Percentiles rank a stretch among this genome's conserved stretches.
Conservation (phyloP, 2,329 filamentous ascomycete genomes). For the Metarhizium robertsii region DNA sequence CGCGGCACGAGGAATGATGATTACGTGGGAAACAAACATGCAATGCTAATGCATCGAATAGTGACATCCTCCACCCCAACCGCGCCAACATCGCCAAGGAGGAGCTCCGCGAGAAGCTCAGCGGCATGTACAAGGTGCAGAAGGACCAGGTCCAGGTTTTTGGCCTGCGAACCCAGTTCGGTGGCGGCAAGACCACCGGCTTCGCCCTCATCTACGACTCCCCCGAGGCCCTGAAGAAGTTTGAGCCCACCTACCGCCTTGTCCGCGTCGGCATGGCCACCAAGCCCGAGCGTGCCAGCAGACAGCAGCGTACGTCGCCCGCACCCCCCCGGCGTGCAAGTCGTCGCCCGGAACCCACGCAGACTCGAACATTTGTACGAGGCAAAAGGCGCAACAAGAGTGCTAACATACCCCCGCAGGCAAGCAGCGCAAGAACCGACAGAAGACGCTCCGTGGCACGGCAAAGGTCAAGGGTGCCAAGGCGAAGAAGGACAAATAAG, state of each 20-base stretch:
- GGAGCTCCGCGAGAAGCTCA: constrained; percentile 91
- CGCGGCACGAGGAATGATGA: not conserved
- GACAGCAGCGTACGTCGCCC: constrained; percentile 89
- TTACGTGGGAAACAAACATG: not conserved
- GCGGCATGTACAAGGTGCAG: constrained; percentile 93
- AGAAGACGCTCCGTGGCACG: constrained; percentile 96
- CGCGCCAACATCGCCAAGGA: constrained; percentile 98
- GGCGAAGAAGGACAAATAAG: constrained; percentile 91
- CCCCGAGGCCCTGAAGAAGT: constrained; percentile 98
- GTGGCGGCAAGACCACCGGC: constrained; percentile 99
- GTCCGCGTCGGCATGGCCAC: constrained; percentile 83
- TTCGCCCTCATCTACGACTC: constrained; percentile 99
- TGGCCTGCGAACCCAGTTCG: constrained; percentile 96
- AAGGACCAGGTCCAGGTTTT: constrained; percentile 98
- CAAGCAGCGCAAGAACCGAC: constrained; percentile 99
- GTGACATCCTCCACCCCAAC: constrained; percentile 99
- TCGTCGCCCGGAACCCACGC: not conserved
- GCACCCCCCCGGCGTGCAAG: not conserved
- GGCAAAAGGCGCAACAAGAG: not conserved
- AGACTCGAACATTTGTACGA: not conserved
- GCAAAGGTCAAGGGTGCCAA: constrained; percentile 96
- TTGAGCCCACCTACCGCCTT: constrained; percentile 96
- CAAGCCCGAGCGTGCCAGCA: constrained; percentile 95
- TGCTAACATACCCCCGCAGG: constrained; percentile 44
- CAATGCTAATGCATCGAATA: constrained; percentile 29